Base-by-base conservation (phyloP, 1,284 basidiomycete species). In the Rhodofomes roseus region DNA sequence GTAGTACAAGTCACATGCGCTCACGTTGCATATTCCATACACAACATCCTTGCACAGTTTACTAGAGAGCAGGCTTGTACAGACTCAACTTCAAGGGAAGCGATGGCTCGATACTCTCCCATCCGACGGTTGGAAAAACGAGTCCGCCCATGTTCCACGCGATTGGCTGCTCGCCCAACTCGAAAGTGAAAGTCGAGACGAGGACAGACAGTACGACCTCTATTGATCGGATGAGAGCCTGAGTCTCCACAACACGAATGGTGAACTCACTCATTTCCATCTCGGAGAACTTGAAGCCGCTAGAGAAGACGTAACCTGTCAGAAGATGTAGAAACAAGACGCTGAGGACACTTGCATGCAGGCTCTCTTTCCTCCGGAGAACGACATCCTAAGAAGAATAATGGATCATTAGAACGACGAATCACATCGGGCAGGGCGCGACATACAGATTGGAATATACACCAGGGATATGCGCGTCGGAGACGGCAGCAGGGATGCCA, bases 371-470 rank as follows among this genome's bases (percentile, higher is more conserved):
- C 56, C 56, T 31, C 50, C 56, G 1, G 41, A 16, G 50, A 58
- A 58, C n/a, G 56, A 7, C 56, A 53, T 43, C 39, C 56, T 58
- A 36, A 22, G 0, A 22, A 2, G 9, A 9, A 20, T 4, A n/a
- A n/a, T n/a, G n/a, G n/a, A n/a, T n/a, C n/a, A n/a, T n/a, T n/a
- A n/a, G n/a, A n/a, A n/a, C n/a, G n/a, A n/a, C n/a, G n/a, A n/a
- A n/a, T n/a, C n/a, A n/a, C n/a, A n/a, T n/a, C n/a, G n/a, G n/a
- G n/a, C 16, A n/a, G 27, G 14, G 20, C 16, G 4, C n/a, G 12
- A 63, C 66, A 41, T 22, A 68, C 66, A 68, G 31, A 36, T 63
- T 43, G 4, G 65, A 60, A 48, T 66, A 68, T 0, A 66, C 59
- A 4, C 65, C 65, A 0, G 66, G 66, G 4, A 66, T 37, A 9